Evolutionary conservation across 192 early-diverging fungal genomes (phyloP).

Genomic region (Podila minutissima): DNA sequence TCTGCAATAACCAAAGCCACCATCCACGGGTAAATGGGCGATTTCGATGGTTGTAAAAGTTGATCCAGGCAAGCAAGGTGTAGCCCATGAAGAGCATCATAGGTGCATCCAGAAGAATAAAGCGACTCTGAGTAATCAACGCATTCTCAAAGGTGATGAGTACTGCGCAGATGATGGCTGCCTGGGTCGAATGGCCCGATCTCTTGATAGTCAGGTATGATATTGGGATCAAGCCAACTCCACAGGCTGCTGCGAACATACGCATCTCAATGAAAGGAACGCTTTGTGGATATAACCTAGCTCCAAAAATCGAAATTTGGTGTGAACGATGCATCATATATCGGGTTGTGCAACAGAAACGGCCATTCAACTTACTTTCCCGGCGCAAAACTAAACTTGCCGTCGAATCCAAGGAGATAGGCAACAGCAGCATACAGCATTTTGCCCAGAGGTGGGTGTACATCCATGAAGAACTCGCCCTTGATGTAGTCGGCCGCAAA

Average conservation of each 20-base stretch:
- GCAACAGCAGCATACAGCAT: slow-evolving; percentile 78
- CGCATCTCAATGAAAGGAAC: slow-evolving; percentile 93
- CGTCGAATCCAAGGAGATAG: slow-evolving; percentile 78
- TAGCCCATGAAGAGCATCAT: slow-evolving; percentile 88
- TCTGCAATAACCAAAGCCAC: slow-evolving; percentile 89
- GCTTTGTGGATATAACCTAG: slow-evolving; percentile 71
- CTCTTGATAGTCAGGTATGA: slow-evolving; percentile 84
- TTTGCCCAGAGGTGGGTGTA: slow-evolving; percentile 93
- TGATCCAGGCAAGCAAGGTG: slow-evolving; percentile 85
- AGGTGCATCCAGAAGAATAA: slow-evolving; percentile 92
- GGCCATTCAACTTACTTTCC: slow-evolving; percentile 64
- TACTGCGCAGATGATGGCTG: slow-evolving; percentile 79
- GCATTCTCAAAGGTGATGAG: slow-evolving; percentile 92
- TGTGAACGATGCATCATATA: background rate
- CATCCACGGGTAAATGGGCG: slow-evolving; percentile 82
- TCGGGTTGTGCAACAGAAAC: background rate
- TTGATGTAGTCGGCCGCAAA: slow-evolving; percentile 89
- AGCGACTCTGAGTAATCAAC: slow-evolving; percentile 87
- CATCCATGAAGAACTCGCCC: slow-evolving; percentile 92
- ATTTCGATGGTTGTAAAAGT: slow-evolving; percentile 81
- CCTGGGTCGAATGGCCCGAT: slow-evolving; percentile 80
- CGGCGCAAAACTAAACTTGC: slow-evolving; percentile 87
- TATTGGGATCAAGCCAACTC: slow-evolving; percentile 84
- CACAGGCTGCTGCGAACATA: slow-evolving; percentile 78
- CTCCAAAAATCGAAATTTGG: slow-evolving; percentile 37